Base-by-base conservation (phyloP, 495 filamentous ascomycete species). In the Penicillium verhagenii region DNA sequence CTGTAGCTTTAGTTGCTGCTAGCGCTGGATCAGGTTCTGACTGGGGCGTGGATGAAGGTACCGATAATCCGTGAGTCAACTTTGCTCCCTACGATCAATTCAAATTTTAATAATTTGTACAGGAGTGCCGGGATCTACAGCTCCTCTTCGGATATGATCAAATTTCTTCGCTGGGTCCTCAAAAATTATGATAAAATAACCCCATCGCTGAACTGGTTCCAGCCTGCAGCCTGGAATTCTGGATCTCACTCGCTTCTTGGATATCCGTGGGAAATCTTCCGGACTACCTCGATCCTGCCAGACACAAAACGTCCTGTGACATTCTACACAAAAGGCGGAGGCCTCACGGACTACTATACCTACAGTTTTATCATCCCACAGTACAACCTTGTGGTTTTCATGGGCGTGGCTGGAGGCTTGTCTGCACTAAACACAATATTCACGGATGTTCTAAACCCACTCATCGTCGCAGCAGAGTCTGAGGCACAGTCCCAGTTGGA, bases 111-210 rank as follows among this genome's bases (percentile, higher is more conserved):
- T 10, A 5, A 20, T 3, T 7, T 42, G 39, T 42, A 20, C 16
- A 31, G 29, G 25, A 35, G 47, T 35, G 51, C 43, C 16, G 52
- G 52, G 2, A 38, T 55, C 18, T 55, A 55, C 37, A 55, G 52
- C 24, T 48, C 45, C 14, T 55, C 52, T 18, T 55, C 52, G 16
- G 52, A 55, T 19, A 55, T 55, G 52, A 55, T 55, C 23, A 55
- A 48, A 42, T 55, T 55, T 16, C 45, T 55, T 10, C 52, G 52
- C 19, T 55, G 52, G 52, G 35, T 43, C 19, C 28, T 55, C 45
- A 49, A 42, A 6, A 55, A 55, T 37, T 19, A 47, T 24, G 18
- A 49, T 6, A 28, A 43, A 20, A 42, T 55, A 8, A 48, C 44
- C 4, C 45, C 52, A 11, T 31, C 52, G 20, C 1, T 55, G 14